Evolutionary conservation across 768 basidiomycete species (phyloP).

Genomic region (Pisolithus marmoratus): DNA sequence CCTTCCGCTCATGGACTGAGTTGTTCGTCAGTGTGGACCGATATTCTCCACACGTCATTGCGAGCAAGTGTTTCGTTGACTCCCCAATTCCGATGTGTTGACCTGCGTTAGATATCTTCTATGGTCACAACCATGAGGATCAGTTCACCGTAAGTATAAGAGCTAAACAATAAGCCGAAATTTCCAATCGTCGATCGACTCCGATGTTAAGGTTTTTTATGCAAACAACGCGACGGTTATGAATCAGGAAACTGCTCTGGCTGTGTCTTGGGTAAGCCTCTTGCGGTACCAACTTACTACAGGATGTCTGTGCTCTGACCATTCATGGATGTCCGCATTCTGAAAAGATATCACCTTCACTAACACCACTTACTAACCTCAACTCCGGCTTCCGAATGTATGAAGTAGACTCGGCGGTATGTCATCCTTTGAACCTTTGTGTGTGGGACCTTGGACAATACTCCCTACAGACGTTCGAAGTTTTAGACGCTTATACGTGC

Average conservation of each 20-base stretch:
- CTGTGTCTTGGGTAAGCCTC: slow-evolving; percentile 41
- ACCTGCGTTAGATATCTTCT: slow-evolving; percentile 51
- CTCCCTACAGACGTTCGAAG: slow-evolving; percentile 55
- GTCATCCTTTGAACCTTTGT: slow-evolving; percentile 1
- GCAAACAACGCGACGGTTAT: slow-evolving; percentile 60
- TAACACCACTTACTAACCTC: slow-evolving; percentile 61
- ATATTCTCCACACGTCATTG: slow-evolving; percentile 44
- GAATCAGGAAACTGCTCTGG: slow-evolving; percentile 46
- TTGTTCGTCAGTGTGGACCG: slow-evolving; percentile 35
- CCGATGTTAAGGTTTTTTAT: slow-evolving; percentile 51
- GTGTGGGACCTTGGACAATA: not conserved
- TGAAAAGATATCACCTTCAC: slow-evolving; percentile 39
- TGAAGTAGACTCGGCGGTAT: slow-evolving; percentile 33
- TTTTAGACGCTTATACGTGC: slow-evolving; percentile 70
- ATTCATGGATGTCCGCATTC: too few species aligned
- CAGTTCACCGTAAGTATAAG: slow-evolving; percentile 44
- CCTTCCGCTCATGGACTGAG: not conserved
- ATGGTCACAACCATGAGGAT: slow-evolving; percentile 71
- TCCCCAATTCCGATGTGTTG: not conserved
- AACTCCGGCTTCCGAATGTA: slow-evolving; percentile 64
- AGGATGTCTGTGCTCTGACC: not conserved
- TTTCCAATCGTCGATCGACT: not conserved
- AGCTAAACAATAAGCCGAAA: too few species aligned
- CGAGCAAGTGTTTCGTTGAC: slow-evolving; percentile 26
- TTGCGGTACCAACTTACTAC: not conserved